Evolutionary conservation across 1,139 yeast species (phyloP).

Genomic region (Kurtzmaniella quercitrusa): DNA sequence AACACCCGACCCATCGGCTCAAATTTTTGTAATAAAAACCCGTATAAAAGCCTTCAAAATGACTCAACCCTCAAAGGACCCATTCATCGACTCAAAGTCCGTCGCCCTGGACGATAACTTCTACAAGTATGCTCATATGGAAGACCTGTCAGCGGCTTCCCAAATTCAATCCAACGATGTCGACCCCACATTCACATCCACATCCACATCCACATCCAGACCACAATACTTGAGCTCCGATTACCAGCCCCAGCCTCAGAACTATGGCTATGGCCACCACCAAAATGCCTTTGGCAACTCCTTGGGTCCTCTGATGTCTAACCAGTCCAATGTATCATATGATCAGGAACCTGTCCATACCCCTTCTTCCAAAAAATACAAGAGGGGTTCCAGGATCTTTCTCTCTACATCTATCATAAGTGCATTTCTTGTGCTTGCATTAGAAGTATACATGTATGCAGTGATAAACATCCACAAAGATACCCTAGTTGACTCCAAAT

Average conservation of each 20-base stretch:
- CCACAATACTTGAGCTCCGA: not conserved
- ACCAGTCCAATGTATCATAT: not conserved
- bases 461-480: slow-evolving; percentile 29
- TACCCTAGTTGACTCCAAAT: slow-evolving; percentile 16
- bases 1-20: not conserved
- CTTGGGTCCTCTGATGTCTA: not conserved
- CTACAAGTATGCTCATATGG: slow-evolving; percentile 3
- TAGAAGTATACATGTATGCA: slow-evolving; percentile 33
- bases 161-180: not conserved
- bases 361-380: slow-evolving; percentile 7
- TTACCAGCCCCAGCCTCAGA: not conserved
- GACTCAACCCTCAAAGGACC: not conserved
- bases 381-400: slow-evolving; percentile 17
- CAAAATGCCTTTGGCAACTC: not conserved
- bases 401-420: slow-evolving; percentile 25
- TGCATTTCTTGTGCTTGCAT: slow-evolving; percentile 24
- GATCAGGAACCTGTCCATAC: not conserved
- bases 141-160: not conserved
- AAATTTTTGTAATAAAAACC: too few relatives aligned
- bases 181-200: too few relatives aligned
- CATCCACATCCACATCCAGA: not conserved
- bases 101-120: slow-evolving; percentile 2
- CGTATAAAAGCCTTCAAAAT: not conserved
- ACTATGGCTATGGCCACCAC: not conserved
- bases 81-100: not conserved